phyloP scores from a whole-genome alignment of 2,329 filamentous ascomycete species.

The Colletotrichum sojae region DNA sequence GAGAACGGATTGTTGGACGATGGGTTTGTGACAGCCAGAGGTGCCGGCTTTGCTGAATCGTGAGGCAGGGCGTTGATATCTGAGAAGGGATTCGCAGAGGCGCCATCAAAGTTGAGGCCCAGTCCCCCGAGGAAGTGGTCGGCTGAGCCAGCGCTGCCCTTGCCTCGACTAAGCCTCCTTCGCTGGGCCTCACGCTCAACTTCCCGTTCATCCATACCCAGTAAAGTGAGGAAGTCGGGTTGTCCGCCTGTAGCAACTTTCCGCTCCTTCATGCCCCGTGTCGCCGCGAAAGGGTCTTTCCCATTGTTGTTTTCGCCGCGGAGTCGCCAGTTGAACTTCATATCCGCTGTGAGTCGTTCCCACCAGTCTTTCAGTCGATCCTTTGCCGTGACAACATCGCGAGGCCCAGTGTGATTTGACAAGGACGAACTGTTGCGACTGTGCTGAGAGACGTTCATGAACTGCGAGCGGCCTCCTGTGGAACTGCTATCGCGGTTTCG shows the following conservation, averaged over 20 bases:
- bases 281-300: constrained; percentile 46
- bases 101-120: constrained; percentile 53
- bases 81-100: constrained; percentile 60
- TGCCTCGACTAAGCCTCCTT: constrained; percentile 49
- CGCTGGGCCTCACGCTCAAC: constrained; percentile 55
- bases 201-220: constrained; percentile 59
- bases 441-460: constrained; percentile 55
- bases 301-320: constrained; percentile 47
- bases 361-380: constrained; percentile 62
- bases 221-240: constrained; percentile 60
- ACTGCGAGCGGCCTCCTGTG: constrained; percentile 58
- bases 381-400: constrained; percentile 48
- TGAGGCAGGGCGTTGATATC: constrained; percentile 60
- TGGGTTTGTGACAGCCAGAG: constrained; percentile 49
- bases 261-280: constrained; percentile 45
- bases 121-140: constrained; percentile 59
- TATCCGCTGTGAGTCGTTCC: constrained; percentile 57
- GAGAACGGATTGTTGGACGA: constrained; percentile 61
- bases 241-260: constrained; percentile 46
- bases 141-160: constrained; percentile 51
- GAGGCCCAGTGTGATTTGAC: constrained; percentile 33
- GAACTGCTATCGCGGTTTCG: constrained; percentile 61
- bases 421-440: constrained; percentile 55
- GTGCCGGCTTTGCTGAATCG: constrained; percentile 55
- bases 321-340: constrained; percentile 55